phyloP scores from a whole-genome alignment of 257 asterid genomes.

The Ilex aquifolium region DNA sequence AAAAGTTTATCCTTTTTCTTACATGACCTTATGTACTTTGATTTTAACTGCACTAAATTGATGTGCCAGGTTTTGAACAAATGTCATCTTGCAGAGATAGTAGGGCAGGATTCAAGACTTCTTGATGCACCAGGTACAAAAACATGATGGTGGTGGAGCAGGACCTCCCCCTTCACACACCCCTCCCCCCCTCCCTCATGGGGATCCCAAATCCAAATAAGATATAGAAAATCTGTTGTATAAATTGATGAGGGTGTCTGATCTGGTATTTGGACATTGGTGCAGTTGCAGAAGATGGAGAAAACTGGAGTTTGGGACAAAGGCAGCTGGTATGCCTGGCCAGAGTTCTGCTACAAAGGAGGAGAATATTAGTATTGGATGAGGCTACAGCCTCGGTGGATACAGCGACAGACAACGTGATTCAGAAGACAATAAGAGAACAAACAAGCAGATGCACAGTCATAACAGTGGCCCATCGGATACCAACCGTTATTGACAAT shows the following conservation, averaged over 20 bases:
- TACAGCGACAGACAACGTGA: constrained; percentile 56
- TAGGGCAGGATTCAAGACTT: constrained; percentile 56
- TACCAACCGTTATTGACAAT: constrained; percentile 78
- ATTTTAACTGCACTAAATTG: background rate
- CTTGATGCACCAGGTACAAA: constrained; percentile 68
- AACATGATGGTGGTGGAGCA: background rate
- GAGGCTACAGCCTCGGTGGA: constrained; percentile 89
- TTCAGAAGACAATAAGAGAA: constrained; percentile 68
- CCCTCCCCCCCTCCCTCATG: no score
- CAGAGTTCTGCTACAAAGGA: constrained; percentile 53
- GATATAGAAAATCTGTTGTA: background rate
- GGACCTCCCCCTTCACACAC: no score
- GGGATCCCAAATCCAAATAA: background rate
- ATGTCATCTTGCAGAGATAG: constrained; percentile 57
- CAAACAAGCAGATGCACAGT: constrained; percentile 70
- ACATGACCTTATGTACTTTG: background rate
- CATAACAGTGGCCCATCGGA: constrained; percentile 79
- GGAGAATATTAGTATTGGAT: constrained; percentile 61
- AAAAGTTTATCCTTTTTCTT: background rate
- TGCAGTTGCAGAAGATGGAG: constrained; percentile 88
- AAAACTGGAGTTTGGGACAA: constrained; percentile 81
- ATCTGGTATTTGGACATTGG: background rate
- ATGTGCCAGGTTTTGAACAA: constrained; percentile 49
- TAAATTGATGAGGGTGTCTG: background rate
- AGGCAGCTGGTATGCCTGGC: constrained; percentile 80